Evolutionary conservation across 1,139 yeast species (phyloP), one percentile per base, ranked within the genome.

Genomic region (Nakaseomyces sp.): DNA sequence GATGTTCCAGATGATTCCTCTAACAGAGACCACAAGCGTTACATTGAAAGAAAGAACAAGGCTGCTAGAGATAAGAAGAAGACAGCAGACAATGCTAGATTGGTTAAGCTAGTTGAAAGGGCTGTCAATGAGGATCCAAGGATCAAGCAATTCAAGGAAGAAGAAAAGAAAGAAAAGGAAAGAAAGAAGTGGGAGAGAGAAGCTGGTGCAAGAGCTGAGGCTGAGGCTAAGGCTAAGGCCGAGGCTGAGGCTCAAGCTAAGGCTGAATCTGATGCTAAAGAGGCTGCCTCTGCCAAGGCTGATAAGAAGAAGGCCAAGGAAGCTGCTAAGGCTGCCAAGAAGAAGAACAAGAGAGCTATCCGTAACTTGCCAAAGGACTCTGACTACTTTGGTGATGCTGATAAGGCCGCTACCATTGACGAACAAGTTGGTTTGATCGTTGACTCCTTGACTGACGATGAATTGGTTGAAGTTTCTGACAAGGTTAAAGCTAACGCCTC

Each of bases 1-100:
- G 99, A 91, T 66, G 96, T 89, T 62, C 99, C 99, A 55, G 99
- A 91, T 73, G 99, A 91, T 71, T 85, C 96, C 50, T 86, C 95
- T 51, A 93, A 91, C 79, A 88, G 99, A 76, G 98, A 91, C 67
- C 95, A 91, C 77, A 91, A 91, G 76, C 94, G 99, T 73, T 86
- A 88, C 73, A 83, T 89, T 58, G 98, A 91, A 73, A 87, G 91
- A 75, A 91, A 93, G 77, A 91, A 91, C 75, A 77, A 86, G 68
- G 89, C 95, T 56, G 87, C 94, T 51, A 86, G 99, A 74, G 85
- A 85, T 75, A 91, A 91, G 83, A 85, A 79, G 76, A 93, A 93
- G 81, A 89, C 91, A 64, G 97, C 91, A 64, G 99, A 91, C 69
- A 89, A 84, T 72, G 86, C 89, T 66, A 79, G 97, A 65, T 69